Conservation (phyloP, 23 red algal species). For the Cyanidiococcus yangmingshanensis region DNA sequence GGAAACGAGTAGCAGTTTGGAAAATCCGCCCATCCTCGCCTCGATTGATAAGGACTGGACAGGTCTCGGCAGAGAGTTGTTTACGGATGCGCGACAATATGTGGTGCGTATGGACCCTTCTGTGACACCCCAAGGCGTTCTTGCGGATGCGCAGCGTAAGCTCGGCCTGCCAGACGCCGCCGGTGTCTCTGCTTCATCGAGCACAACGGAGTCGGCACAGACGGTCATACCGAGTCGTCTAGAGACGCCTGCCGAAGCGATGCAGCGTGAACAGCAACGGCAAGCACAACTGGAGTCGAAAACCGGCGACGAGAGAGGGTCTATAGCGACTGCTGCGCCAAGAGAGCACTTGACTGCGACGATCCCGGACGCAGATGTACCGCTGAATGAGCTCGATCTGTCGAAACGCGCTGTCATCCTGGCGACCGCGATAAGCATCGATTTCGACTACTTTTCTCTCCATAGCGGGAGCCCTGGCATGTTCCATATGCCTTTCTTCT, state of each 20-base stretch:
- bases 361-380: not conserved
- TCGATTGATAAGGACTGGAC: conserved; percentile 93
- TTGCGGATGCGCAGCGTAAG: conserved; percentile 32
- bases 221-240: conserved; percentile 25
- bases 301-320: not conserved
- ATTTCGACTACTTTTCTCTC: conserved; percentile 97
- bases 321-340: not conserved
- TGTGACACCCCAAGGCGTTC: conserved; percentile 23
- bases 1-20: conserved; percentile 21
- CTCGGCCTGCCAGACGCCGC: conserved; percentile 13
- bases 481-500: conserved; percentile 24
- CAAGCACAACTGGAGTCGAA: not conserved
- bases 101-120: conserved; percentile 53
- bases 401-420: conserved; percentile 65
- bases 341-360: not conserved
- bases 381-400: not conserved
- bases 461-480: conserved; percentile 51
- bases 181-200: not conserved
- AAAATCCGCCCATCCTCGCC: conserved; percentile 26
- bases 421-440: conserved; percentile 66
- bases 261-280: conserved; percentile 20
- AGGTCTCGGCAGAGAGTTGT: conserved; percentile 78
- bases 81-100: conserved; percentile 94
- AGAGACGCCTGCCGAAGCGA: conserved; percentile 17
- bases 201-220: not conserved